Percentiles rank a stretch among this genome's conserved stretches.
phyloP scores from a whole-genome alignment of 225 moss, liverwort and hornwort species.

The Pseudoscleropodium purum region DNA sequence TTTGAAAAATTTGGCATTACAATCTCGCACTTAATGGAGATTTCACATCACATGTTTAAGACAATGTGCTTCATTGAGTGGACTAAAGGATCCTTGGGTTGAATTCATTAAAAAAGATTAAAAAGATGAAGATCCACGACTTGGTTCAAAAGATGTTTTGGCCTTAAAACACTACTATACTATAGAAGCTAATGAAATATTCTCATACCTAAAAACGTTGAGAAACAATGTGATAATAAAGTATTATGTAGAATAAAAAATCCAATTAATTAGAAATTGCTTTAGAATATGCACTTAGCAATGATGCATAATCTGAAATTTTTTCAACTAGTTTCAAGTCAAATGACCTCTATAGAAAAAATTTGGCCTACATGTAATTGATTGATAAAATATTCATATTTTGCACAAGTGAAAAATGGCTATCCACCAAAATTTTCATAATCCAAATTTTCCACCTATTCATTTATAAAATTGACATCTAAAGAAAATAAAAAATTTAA shows the following conservation, averaged over 20 bases:
- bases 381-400: not conserved
- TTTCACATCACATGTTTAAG: not conserved
- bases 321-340: not conserved
- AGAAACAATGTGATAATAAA: not conserved
- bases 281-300: not conserved
- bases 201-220: no score
- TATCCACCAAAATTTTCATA: not conserved
- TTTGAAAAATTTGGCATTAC: not conserved
- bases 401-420: accelerated
- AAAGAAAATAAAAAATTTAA: no score
- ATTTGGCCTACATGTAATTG: no score
- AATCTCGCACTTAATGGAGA: accelerated
- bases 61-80: not conserved
- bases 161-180: accelerated
- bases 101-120: not conserved
- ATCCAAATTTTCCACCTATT: accelerated
- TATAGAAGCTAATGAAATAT: not conserved
- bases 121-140: not conserved
- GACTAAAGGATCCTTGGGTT: accelerated
- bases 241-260: not conserved
- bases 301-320: not conserved
- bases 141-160: not conserved
- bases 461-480: not conserved
- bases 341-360: not conserved
- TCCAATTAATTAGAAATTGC: not conserved